These are phyloP conservation scores for Fusarium kyushuense DNA, from an alignment of 2,329 filamentous ascomycete species.

Conservation along the genomic window DNA sequence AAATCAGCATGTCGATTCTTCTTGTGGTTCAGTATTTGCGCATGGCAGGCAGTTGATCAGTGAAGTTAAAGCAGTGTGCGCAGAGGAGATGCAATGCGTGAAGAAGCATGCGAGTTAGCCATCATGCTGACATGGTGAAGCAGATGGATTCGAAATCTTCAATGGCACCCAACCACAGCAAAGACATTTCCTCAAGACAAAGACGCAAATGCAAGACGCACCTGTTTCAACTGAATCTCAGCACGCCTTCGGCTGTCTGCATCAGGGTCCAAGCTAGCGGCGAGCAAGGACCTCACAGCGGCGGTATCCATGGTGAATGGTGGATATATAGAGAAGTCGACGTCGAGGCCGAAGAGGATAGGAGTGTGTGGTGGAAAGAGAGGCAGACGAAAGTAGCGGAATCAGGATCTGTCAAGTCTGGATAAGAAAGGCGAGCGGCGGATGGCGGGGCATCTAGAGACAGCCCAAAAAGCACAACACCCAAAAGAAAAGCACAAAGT, in stretches of 20 bases:
- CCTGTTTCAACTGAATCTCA: conserved; percentile 85
- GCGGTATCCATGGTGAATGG: conserved; percentile 74
- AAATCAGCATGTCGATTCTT: conserved; percentile 36
- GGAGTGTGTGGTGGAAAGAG: conserved; percentile 38
- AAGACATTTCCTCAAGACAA: conserved; percentile 16
- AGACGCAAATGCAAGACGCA: conserved; percentile 58
- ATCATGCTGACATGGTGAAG: not conserved
- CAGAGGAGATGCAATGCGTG: conserved; percentile 18
- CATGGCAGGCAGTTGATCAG: conserved; percentile 32
- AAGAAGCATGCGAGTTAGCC: conserved; percentile 1
- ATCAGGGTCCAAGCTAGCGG: conserved; percentile 80
- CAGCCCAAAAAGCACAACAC: conserved; percentile 35
- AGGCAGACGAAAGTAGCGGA: conserved; percentile 42
- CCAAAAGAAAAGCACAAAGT: conserved; percentile 38
- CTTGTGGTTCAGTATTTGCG: conserved; percentile 20
- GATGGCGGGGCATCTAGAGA: conserved; percentile 50
- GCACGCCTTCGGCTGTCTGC: conserved; percentile 80
- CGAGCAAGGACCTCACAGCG: conserved; percentile 80
- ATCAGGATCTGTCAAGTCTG: conserved; percentile 50
- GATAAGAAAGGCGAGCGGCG: conserved; percentile 45
- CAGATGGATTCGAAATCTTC: not conserved
- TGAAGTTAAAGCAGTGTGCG: conserved; percentile 20
- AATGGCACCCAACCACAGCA: conserved; percentile 12
- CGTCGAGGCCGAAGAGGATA: conserved; percentile 44
- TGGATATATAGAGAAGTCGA: conserved; percentile 42